These are phyloP conservation scores for Saccharum officinarum DNA, from an alignment of 176 grass and related monocot species.

Conservation along the genomic window DNA sequence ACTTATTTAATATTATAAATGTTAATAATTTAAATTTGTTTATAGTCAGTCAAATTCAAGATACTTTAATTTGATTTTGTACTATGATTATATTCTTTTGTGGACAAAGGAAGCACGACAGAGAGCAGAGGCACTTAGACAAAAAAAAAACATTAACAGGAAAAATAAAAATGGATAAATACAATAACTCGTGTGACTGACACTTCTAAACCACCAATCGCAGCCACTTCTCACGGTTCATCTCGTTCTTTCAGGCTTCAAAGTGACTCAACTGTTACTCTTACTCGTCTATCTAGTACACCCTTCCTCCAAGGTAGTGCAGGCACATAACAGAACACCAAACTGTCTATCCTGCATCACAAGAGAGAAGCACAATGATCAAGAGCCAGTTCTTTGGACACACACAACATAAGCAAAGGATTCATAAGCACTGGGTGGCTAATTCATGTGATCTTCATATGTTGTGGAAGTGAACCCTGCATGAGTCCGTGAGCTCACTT, in stretches of 20 bases:
- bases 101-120: no score
- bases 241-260: no score
- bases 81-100: no score
- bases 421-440: not conserved
- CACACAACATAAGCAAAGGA: not conserved
- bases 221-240: not conserved
- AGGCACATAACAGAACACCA: not conserved
- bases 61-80: no score
- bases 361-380: not conserved
- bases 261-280: no score
- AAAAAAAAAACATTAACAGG: not conserved
- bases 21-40: no score
- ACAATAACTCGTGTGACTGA: not conserved
- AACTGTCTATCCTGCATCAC: not conserved
- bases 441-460: not conserved
- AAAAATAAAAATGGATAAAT: not conserved
- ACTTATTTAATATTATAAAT: no score
- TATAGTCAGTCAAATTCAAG: no score
- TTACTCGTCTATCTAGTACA: conserved; percentile 17
- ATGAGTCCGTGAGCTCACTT: not conserved
- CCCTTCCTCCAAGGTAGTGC: not conserved
- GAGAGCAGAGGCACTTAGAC: not conserved
- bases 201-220: not conserved
- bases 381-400: not conserved
- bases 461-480: not conserved